phyloP scores from a whole-genome alignment of 257 asterid species.

The Marsdenia floribunda region DNA sequence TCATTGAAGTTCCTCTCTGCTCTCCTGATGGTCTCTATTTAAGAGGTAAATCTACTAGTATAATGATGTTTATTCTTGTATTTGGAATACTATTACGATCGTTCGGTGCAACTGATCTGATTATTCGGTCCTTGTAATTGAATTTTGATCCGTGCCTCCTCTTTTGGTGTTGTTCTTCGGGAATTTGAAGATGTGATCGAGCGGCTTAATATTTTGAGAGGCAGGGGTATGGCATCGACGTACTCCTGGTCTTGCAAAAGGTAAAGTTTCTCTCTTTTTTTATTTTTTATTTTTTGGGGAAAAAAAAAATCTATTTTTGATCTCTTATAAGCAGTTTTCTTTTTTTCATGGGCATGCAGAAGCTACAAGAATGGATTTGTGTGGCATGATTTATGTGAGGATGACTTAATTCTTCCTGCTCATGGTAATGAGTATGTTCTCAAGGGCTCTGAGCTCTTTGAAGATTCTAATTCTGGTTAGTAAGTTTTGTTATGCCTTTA shows the following conservation, averaged over 20 bases:
- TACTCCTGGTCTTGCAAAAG: slow-evolving; percentile 99
- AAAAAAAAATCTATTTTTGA: neutral
- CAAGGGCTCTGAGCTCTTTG: slow-evolving; percentile 91
- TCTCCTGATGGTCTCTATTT: slow-evolving; percentile 79
- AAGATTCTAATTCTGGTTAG: slow-evolving; percentile 50
- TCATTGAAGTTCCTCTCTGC: slow-evolving; percentile 86
- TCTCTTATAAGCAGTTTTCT: neutral
- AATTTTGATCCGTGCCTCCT: slow-evolving; percentile 13
- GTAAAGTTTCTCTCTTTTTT: slow-evolving; percentile 29
- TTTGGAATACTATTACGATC: neutral
- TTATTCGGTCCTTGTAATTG: neutral
- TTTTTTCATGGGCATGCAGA: slow-evolving; percentile 36
- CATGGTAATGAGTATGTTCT: slow-evolving; percentile 88
- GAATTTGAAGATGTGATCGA: slow-evolving; percentile 67
- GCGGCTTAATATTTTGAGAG: slow-evolving; percentile 78
- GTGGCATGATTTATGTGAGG: slow-evolving; percentile 91
- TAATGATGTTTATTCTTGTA: neutral
- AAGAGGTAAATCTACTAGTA: slow-evolving; percentile 47
- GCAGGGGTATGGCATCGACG: slow-evolving; percentile 88
- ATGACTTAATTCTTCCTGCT: slow-evolving; percentile 86
- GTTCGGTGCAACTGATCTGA: neutral
- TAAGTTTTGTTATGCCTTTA: no score
- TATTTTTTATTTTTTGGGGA: slow-evolving; percentile 3
- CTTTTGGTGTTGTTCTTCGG: neutral
- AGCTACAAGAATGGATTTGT: slow-evolving; percentile 88